Evolutionary conservation across 257 asterid species (phyloP), one percentile per base, ranked within the genome.

Genomic region (Penstemon newberryi): DNA sequence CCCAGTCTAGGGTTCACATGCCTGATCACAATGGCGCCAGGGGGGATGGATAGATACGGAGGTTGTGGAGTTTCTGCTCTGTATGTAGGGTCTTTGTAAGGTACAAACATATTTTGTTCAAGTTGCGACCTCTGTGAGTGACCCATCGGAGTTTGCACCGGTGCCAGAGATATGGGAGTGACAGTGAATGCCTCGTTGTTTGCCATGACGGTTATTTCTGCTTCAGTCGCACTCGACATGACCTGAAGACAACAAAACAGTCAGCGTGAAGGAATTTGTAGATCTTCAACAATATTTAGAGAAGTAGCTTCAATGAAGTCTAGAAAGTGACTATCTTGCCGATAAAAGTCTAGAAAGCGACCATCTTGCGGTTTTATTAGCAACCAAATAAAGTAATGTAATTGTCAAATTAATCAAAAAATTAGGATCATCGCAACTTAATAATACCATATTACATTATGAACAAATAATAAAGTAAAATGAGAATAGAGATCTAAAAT

Each of bases 1-100:
- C 77, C 77, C 85, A 1, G 75, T 70, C 11, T 25, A 25, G 83
- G 70, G 77, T 71, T 79, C 72, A 63, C 67, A 0, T 65, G 69
- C 18, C 33, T 66, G 2, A 55, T 37, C 8, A 11, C 61, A 38
- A 56, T 33, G 3, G 43, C 44, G n/a, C 70, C 79, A 56, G 66
- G 68, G 2, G 78, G 44, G 40, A 13, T 53, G 0, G 77, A 15
- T 15, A 15, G 18, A 0, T 15, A 15, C 18, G 18, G 18, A 15
- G 18, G 77, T 49, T 82, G 49, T 6, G 84, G 57, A 4, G 56
- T 72, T 25, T 25, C 33, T 1, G 33, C 33, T 25, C 76, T 62
- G 61, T 73, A 61, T 46, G 64, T 36, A 0, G 76, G 77, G 3
- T 73, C 89, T 47, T 61, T 36, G 41, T 75, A 84, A 4, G 76